Conservation (phyloP, 2,329 filamentous ascomycete species). For the Setomelanomma holmii region DNA sequence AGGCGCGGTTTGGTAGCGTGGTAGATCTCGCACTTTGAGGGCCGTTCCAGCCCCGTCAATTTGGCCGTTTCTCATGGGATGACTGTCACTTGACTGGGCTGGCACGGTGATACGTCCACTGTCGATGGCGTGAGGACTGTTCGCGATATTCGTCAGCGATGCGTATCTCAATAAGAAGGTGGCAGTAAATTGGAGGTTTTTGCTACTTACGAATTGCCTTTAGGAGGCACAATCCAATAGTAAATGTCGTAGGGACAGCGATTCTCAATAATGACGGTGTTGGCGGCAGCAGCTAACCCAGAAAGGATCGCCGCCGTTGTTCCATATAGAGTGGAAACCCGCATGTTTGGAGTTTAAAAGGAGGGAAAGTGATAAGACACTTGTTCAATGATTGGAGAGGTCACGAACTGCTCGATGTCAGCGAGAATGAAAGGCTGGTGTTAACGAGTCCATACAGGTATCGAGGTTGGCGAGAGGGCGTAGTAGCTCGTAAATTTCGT, state of each 20-base stretch:
- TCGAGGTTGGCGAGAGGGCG: too few species aligned
- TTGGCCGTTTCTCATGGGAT: constrained; percentile 19
- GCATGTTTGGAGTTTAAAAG: background rate
- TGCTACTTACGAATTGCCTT: background rate
- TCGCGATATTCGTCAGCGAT: background rate
- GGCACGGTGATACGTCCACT: constrained; percentile 13
- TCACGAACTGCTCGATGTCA: too few species aligned
- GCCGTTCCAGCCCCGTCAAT: constrained; percentile 14
- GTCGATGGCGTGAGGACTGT: background rate
- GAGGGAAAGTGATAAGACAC: background rate
- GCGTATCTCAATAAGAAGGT: background rate
- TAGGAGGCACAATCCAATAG: constrained; percentile 27
- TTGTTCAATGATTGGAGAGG: too few species aligned
- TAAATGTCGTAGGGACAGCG: constrained; percentile 30
- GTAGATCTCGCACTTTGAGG: constrained; percentile 33
- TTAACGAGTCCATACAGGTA: too few species aligned
- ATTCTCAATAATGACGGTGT: constrained; percentile 29
- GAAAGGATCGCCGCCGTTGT: too few species aligned
- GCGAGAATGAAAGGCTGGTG: too few species aligned
- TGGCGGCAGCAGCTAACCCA: constrained; percentile 6
- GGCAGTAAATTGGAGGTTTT: too few species aligned
- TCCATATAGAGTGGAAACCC: background rate
- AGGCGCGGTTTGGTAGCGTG: constrained; percentile 18
- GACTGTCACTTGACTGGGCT: constrained; percentile 5
- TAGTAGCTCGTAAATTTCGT: too few species aligned